These are phyloP conservation scores for Phyllosticta paracitricarpa DNA, from an alignment of 2,329 filamentous ascomycete species.

Conservation along the genomic window DNA sequence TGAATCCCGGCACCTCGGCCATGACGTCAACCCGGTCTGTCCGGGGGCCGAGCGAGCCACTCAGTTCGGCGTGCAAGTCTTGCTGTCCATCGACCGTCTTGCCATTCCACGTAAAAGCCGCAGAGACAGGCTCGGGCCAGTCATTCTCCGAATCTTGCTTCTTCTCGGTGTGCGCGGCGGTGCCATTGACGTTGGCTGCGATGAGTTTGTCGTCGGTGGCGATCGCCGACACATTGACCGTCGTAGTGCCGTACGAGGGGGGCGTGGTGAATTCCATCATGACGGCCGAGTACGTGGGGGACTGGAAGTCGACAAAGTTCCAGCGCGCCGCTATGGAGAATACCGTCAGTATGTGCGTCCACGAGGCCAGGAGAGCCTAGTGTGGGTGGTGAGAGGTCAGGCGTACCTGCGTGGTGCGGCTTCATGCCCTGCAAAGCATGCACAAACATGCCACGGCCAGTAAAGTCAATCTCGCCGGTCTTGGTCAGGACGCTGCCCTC, in stretches of 20 bases:
- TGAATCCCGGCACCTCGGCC: conserved; percentile 89
- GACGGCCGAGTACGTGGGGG: conserved; percentile 73
- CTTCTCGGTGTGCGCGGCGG: conserved; percentile 57
- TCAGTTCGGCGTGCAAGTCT: conserved; percentile 56
- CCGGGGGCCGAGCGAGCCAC: conserved; percentile 57
- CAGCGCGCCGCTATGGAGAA: conserved; percentile 56
- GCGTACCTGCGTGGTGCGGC: conserved; percentile 78
- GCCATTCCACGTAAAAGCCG: conserved; percentile 70
- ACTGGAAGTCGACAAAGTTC: conserved; percentile 92
- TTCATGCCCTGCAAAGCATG: conserved; percentile 97
- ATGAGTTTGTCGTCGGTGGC: conserved; percentile 73
- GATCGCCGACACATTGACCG: conserved; percentile 74
- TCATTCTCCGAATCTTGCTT: conserved; percentile 67
- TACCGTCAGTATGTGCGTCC: background rate
- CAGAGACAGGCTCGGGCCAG: conserved; percentile 76
- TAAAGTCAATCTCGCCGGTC: conserved; percentile 71
- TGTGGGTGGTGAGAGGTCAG: background rate
- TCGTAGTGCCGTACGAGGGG: conserved; percentile 77
- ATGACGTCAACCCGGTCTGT: conserved; percentile 88
- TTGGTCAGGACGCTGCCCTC: conserved; percentile 79
- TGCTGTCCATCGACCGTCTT: conserved; percentile 64
- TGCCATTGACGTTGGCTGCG: conserved; percentile 56
- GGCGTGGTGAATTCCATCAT: conserved; percentile 97
- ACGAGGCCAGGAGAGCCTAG: background rate
- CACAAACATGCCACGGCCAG: conserved; percentile 67